phyloP scores from a whole-genome alignment of 2,329 filamentous ascomycete species.

The Cordyceps cateniannulata region DNA sequence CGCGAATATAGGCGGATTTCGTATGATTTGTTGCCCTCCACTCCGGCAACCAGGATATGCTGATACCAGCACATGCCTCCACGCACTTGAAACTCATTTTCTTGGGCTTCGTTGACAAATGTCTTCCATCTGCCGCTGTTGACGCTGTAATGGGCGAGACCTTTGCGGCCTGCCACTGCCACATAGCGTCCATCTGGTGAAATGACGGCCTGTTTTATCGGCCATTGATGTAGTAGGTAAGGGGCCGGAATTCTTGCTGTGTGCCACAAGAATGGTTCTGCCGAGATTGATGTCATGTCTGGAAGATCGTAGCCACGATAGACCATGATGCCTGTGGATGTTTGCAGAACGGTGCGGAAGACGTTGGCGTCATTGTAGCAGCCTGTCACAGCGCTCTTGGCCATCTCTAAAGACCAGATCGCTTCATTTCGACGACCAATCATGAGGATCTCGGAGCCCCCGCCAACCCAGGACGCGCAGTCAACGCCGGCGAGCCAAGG shows the following conservation, averaged over 20 bases:
- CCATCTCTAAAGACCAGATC: constrained; percentile 85
- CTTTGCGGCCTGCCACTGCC: constrained; percentile 87
- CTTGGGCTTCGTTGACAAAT: constrained; percentile 71
- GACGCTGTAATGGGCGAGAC: constrained; percentile 91
- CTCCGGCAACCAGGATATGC: constrained; percentile 85
- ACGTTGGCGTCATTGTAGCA: constrained; percentile 91
- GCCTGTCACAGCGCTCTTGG: constrained; percentile 84
- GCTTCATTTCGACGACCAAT: constrained; percentile 65
- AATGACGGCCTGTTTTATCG: constrained; percentile 78
- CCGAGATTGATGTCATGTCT: constrained; percentile 84
- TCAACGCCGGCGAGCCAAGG: constrained; percentile 76
- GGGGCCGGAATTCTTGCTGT: constrained; percentile 76
- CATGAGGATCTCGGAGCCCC: constrained; percentile 79
- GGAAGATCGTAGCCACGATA: constrained; percentile 91
- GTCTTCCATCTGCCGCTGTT: constrained; percentile 94
- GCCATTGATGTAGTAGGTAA: constrained; percentile 91
- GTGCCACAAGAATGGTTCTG: constrained; percentile 92
- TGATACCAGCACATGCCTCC: constrained; percentile 99
- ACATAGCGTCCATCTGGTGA: constrained; percentile 91
- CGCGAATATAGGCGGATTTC: constrained; percentile 90
- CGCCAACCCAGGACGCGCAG: constrained; percentile 79
- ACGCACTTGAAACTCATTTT: constrained; percentile 86
- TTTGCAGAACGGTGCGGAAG: constrained; percentile 81
- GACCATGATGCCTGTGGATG: constrained; percentile 79
- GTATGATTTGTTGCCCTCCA: constrained; percentile 77